Conservation (phyloP, 371 early-diverging fungal genomes). For the Encephalitozoon hellem region DNA sequence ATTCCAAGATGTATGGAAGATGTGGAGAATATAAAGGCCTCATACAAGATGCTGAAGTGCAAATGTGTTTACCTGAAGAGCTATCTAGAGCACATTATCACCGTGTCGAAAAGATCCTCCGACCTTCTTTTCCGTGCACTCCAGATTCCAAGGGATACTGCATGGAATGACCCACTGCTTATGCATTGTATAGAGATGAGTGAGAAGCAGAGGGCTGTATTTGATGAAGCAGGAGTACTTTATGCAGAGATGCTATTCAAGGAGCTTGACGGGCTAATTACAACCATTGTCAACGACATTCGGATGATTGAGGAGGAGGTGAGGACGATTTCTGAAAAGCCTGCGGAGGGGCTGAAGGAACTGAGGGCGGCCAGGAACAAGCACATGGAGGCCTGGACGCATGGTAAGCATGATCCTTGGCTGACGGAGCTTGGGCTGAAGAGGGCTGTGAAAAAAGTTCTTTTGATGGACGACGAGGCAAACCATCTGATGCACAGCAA, state of each 20-base stretch:
- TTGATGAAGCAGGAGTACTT: conserved; percentile 11
- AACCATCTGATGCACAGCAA: background rate
- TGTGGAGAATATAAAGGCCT: background rate
- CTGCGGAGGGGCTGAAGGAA: background rate
- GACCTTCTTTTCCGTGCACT: conserved; percentile 34
- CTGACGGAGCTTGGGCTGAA: conserved; percentile 33
- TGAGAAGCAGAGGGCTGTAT: conserved; percentile 21
- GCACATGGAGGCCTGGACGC: conserved; percentile 29
- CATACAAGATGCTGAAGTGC: conserved; percentile 13
- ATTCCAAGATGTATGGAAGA: conserved; percentile 9
- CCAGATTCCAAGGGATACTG: conserved; percentile 42
- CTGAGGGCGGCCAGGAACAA: conserved; percentile 9
- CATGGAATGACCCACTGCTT: conserved; percentile 39
- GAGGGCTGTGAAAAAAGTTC: conserved; percentile 35
- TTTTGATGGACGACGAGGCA: conserved; percentile 5
- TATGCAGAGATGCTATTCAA: conserved; percentile 1
- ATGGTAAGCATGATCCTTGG: conserved; percentile 42
- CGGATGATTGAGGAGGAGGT: conserved; percentile 22
- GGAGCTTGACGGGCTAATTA: conserved; percentile 25
- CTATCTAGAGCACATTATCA: conserved; percentile 20
- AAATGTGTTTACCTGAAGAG: conserved; percentile 26
- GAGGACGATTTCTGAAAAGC: background rate
- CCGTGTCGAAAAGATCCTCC: conserved; percentile 8
- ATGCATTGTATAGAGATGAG: conserved; percentile 26
- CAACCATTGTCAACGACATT: conserved; percentile 17